Conservation (phyloP, 1,284 basidiomycete species). For the Naganishia liquefaciens region DNA sequence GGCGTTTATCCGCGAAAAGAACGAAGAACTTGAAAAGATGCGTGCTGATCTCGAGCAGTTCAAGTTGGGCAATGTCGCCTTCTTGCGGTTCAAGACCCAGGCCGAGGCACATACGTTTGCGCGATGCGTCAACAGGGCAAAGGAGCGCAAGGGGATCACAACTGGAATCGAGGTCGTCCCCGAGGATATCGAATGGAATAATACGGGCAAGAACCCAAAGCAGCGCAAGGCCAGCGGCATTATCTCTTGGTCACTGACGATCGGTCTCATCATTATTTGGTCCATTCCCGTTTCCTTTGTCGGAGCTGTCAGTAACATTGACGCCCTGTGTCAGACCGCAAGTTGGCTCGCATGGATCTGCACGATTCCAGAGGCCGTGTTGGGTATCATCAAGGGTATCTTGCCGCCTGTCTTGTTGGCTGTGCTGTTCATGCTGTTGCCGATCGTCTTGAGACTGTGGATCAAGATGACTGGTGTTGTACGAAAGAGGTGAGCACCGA, state of each 20-base stretch:
- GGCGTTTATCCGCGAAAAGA: slow-evolving; percentile 58
- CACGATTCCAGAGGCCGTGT: slow-evolving; percentile 58
- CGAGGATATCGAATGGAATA: slow-evolving; percentile 86
- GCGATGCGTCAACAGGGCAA: slow-evolving; percentile 63
- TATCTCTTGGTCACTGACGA: slow-evolving; percentile 58
- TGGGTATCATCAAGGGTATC: slow-evolving; percentile 86
- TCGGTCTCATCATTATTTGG: slow-evolving; percentile 61
- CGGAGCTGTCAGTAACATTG: slow-evolving; percentile 79
- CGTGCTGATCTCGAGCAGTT: slow-evolving; percentile 58
- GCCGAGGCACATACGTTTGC: slow-evolving; percentile 59
- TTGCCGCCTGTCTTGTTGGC: slow-evolving; percentile 82
- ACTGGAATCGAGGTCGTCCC: slow-evolving; percentile 69
- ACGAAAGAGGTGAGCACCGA: slow-evolving; percentile 53
- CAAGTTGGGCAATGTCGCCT: slow-evolving; percentile 32
- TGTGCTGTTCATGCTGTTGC: slow-evolving; percentile 86
- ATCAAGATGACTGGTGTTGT: slow-evolving; percentile 50
- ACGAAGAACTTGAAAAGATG: slow-evolving; percentile 54
- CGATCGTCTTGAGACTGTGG: slow-evolving; percentile 68
- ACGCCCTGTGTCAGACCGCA: slow-evolving; percentile 65
- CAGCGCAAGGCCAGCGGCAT: slow-evolving; percentile 57
- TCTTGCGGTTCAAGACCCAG: slow-evolving; percentile 73
- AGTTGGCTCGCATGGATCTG: slow-evolving; percentile 83
- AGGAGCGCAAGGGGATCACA: slow-evolving; percentile 52
- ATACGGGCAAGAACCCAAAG: slow-evolving; percentile 60
- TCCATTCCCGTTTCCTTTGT: slow-evolving; percentile 70